Base-by-base conservation (phyloP, 2,329 filamentous ascomycete genomes). In the Shiraia bambusicola region DNA sequence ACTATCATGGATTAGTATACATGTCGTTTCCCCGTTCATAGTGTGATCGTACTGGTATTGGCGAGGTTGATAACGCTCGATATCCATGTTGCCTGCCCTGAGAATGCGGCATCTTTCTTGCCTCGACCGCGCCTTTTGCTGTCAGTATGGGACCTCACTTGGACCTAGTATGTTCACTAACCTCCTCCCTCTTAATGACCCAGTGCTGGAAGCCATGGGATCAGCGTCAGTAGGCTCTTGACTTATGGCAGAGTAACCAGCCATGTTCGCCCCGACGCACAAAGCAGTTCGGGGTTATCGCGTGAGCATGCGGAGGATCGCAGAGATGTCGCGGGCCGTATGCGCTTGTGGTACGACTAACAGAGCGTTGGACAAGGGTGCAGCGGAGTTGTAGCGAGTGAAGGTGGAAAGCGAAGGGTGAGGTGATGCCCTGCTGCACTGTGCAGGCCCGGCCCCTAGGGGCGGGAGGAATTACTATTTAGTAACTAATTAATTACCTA, bases 11-110 rank as follows among this genome's bases (percentile, higher is more conserved):
- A 28, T 66, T 37, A 62, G 47, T 28, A 47, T 45, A 22, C 16
- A 26, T 29, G 13, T 2, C 17, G 13, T 31, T 5, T 24, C 11
- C 12, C 3, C 19, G n/a, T 4, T 17, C 16, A 7, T 5, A 8
- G n/a, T 1, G 16, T 40, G 59, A 53, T 28, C 81, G 45, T 78
- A 93, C 88, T 98, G 13, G 93, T 98, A 70, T 98, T 98, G 52
- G 97, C 78, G 52, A 98, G 77, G 69, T 98, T 98, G 72, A 97
- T 86, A 54, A 93, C 86, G 66, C 91, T 95, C 73, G 90, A 95
- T 39, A 86, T 69, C 82, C 88, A 95, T 56, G 88, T 87, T 56
- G 93, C 93, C 63, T 91, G 81, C 40, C 93, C 91, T 46, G 70
- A 70, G 29, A 71, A 65, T 36, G 86, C 86, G 42, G 77, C 80